Conservation (phyloP, 2,329 filamentous ascomycete species). For the Cucurbitaria berberidis region DNA sequence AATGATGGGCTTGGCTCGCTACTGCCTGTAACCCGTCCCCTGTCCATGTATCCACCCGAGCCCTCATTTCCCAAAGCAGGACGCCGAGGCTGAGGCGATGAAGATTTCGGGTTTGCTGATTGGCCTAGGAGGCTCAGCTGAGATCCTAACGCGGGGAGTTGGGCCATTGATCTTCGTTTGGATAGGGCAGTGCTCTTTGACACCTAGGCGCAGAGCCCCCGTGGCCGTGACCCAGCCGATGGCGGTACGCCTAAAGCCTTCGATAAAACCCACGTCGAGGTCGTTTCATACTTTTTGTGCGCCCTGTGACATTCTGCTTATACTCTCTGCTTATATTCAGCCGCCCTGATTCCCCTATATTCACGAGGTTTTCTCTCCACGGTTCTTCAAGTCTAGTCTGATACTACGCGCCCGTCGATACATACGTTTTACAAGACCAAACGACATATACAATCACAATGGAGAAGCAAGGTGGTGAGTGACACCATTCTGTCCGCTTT, state of each 20-base stretch:
- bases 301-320: background rate
- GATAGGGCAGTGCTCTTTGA: slow-evolving; percentile 27
- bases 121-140: slow-evolving; percentile 10
- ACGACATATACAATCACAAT: slow-evolving; percentile 23
- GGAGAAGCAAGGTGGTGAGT: slow-evolving; percentile 48
- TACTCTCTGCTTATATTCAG: background rate
- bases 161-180: slow-evolving; percentile 15
- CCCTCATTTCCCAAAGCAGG: slow-evolving; percentile 4
- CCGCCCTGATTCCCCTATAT: background rate
- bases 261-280: slow-evolving; percentile 9
- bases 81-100: slow-evolving; percentile 20
- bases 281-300: background rate
- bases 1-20: slow-evolving; percentile 31
- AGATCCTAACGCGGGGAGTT: slow-evolving; percentile 2
- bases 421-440: background rate
- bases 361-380: background rate
- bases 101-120: slow-evolving; percentile 5
- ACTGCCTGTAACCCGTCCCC: slow-evolving; percentile 22
- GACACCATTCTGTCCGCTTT: background rate
- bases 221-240: slow-evolving; percentile 12
- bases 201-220: slow-evolving; percentile 7
- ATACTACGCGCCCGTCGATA: background rate
- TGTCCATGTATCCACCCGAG: slow-evolving; percentile 4
- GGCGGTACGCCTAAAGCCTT: slow-evolving; percentile 24
- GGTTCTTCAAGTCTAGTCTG: background rate